A percentile compares a stretch with the other conserved stretches of the same genome.
phyloP scores from a whole-genome alignment of 208 protist species.

The Naegleria lovaniensis region DNA sequence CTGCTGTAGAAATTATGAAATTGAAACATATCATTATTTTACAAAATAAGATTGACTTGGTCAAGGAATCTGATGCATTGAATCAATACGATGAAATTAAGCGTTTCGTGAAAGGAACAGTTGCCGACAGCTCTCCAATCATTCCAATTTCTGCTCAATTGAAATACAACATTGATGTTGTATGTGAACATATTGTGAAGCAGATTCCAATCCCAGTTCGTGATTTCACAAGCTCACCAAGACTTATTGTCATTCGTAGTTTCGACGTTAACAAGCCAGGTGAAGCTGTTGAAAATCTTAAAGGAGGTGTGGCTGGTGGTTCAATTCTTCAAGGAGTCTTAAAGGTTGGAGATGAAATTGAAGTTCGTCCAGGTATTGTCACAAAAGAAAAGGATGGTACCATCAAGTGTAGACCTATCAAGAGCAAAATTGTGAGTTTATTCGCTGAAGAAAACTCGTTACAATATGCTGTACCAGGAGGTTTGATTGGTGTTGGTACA shows the following conservation, averaged over 20 bases:
- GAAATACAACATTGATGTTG: constrained; percentile 96
- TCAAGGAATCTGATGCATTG: constrained; percentile 85
- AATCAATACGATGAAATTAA: constrained; percentile 93
- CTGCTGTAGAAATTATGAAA: constrained; percentile 99
- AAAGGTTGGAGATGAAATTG: constrained; percentile 92
- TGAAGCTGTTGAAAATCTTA: constrained; percentile 84
- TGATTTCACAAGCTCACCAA: constrained; percentile 80
- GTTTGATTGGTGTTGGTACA: constrained; percentile 99
- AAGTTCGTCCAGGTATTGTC: constrained; percentile 96
- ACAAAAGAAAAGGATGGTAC: constrained; percentile 65
- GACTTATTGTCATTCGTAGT: constrained; percentile 97
- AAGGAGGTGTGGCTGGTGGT: constrained; percentile 96
- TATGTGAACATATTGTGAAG: constrained; percentile 94
- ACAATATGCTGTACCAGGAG: constrained; percentile 97
- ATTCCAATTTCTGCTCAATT: constrained; percentile 98
- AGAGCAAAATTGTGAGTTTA: constrained; percentile 83
- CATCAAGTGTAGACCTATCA: constrained; percentile 90
- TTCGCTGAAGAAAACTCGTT: constrained; percentile 95
- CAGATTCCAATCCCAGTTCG: constrained; percentile 90
- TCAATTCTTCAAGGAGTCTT: constrained; percentile 95
- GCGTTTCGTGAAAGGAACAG: constrained; percentile 73
- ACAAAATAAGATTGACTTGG: constrained; percentile 99
- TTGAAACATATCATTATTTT: constrained; percentile 95
- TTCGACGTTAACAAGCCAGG: constrained; percentile 99
- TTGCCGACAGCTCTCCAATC: constrained; percentile 88